Evolutionary conservation across 441 rosid species (phyloP), one percentile per base, ranked within the genome.

Genomic region (Francoa sonchifolia): DNA sequence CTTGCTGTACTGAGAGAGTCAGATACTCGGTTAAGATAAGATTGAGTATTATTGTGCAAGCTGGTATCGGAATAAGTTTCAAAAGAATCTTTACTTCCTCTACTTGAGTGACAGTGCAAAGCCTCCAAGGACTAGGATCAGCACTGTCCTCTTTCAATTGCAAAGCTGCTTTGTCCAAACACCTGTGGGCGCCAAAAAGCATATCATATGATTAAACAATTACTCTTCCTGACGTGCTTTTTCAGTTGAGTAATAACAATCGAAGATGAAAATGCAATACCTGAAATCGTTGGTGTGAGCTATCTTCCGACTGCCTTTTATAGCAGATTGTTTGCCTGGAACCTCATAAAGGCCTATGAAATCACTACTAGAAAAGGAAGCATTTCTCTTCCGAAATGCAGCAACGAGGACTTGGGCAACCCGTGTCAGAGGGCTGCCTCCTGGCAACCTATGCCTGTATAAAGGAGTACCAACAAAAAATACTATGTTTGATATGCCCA

Each of bases 1-100:
- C 97, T 56, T 88, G 95, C 54, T 88, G 97, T 22, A 88, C 76
- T 3, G 97, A 83, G 37, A 88, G 95, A 16, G 97, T 88, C 27
- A 88, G 71, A 58, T 68, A 88, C 52, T 83, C 93, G 10, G 95
- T 88, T 13, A 88, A 55, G 51, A 83, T 57, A 3, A 73, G 16
- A 46, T 33, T 83, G 6, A 88, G 61, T 83, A 83, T 58, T 41
- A 83, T 43, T 11, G 95, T 83, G 71, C 79, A 81, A 52, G 90
- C 76, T 45, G 97, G 71, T 27, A 83, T 58, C 8, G 97, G 97
- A 39, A 88, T 58, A 26, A 88, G 79, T 47, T 66, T 78, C 23
- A 81, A 52, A 5, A 83, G 72, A 59, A 74, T 81, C 76, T 88
- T 88, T 8, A 88, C 93, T 76, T 88, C 97, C 68, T 88, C 95